A percentile compares a stretch with the other conserved stretches of the same genome.
phyloP scores from a whole-genome alignment of 2,329 filamentous ascomycete genomes.

The Xylariaceae sp. region DNA sequence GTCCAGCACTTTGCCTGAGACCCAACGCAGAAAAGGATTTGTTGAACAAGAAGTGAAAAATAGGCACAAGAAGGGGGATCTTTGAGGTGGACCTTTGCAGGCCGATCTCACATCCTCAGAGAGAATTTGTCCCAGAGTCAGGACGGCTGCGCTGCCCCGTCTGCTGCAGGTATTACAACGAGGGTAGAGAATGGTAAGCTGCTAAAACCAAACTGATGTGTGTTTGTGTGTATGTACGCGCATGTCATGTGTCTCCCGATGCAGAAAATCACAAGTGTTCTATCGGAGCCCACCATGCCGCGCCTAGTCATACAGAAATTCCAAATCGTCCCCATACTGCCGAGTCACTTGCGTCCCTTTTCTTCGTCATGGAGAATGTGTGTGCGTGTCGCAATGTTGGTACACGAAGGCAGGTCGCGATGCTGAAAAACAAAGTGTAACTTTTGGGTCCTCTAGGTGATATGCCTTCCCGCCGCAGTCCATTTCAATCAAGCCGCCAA shows the following conservation, averaged over 20 bases:
- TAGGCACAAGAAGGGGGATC: slow-evolving; percentile 46
- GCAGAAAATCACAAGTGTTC: slow-evolving; percentile 36
- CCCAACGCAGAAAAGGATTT: slow-evolving; percentile 34
- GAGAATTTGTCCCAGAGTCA: slow-evolving; percentile 39
- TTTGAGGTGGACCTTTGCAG: slow-evolving; percentile 18
- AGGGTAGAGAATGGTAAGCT: slow-evolving; percentile 55
- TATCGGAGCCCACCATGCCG: slow-evolving; percentile 36
- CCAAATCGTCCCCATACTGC: slow-evolving; percentile 32
- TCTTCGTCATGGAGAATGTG: slow-evolving; percentile 41
- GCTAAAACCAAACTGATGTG: slow-evolving; percentile 29
- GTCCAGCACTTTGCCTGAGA: slow-evolving; percentile 39
- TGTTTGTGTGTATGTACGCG: slow-evolving; percentile 29
- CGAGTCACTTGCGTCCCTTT: slow-evolving; percentile 32
- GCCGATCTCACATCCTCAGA: slow-evolving; percentile 5
- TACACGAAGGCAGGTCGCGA: slow-evolving; percentile 50
- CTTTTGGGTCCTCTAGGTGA: slow-evolving; percentile 47
- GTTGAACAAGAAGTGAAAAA: slow-evolving; percentile 44
- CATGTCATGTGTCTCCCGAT: slow-evolving; percentile 34
- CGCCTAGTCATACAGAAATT: slow-evolving; percentile 37
- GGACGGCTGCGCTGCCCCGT: slow-evolving; percentile 46
- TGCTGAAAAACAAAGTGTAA: slow-evolving; percentile 45
- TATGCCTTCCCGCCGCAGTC: slow-evolving; percentile 31
- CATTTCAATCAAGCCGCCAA: slow-evolving; percentile 27
- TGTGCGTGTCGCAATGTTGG: slow-evolving; percentile 46
- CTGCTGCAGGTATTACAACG: slow-evolving; percentile 55